Evolutionary conservation across 306 rosid genomes (phyloP).

Genomic region (Mucuna pruriens): DNA sequence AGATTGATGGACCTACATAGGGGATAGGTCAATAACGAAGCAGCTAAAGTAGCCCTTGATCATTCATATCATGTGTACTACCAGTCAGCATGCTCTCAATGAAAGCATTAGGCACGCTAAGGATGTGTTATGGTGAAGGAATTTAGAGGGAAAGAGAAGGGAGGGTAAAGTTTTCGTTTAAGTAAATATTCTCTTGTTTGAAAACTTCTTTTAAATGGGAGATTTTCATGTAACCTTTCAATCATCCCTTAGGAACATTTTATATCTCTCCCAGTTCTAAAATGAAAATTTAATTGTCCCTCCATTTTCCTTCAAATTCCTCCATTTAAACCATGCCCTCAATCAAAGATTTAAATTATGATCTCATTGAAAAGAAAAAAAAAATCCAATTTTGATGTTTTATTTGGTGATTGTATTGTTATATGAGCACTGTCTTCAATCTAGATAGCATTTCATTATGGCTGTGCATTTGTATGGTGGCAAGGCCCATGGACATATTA

Average conservation of each 20-base stretch:
- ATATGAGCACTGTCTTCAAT: conserved; percentile 14
- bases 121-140: neutral
- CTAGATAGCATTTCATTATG: neutral
- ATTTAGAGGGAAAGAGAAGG: conserved; percentile 5
- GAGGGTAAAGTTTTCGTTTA: neutral
- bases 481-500: neutral
- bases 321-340: conserved; percentile 10
- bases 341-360: conserved; percentile 14
- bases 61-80: conserved; percentile 15
- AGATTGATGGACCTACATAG: conserved; percentile 7
- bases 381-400: neutral
- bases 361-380: neutral
- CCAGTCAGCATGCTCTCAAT: conserved; percentile 1
- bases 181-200: conserved; percentile 1
- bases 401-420: conserved; percentile 4
- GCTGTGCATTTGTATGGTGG: neutral
- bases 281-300: neutral
- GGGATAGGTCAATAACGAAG: conserved; percentile 8
- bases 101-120: neutral
- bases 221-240: neutral
- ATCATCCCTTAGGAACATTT: neutral
- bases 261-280: neutral
- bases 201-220: neutral
- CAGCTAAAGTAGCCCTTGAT: conserved; percentile 16
- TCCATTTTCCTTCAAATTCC: neutral